phyloP scores from a whole-genome alignment of 257 asterid genomes.

The Solanum commersonii region DNA sequence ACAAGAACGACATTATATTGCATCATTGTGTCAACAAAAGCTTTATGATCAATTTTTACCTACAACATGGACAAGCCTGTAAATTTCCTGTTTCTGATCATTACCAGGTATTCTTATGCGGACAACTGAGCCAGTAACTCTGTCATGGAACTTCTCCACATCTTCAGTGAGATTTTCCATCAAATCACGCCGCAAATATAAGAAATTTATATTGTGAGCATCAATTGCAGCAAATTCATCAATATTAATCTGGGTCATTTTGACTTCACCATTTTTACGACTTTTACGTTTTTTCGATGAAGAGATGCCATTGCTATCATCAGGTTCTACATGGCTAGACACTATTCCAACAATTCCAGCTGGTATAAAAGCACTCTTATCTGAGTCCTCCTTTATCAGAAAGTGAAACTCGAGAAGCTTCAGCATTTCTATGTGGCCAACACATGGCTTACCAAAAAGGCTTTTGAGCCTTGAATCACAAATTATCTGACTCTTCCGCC shows the following conservation, averaged over 20 bases:
- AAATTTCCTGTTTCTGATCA: slow-evolving; percentile 71
- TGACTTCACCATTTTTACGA: slow-evolving; percentile 47
- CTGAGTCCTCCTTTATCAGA: slow-evolving; percentile 40
- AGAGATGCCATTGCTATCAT: slow-evolving; percentile 15
- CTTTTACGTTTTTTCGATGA: slow-evolving; percentile 42
- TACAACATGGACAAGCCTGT: slow-evolving; percentile 90
- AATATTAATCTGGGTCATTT: slow-evolving; percentile 34
- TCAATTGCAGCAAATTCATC: slow-evolving; percentile 82
- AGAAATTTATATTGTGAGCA: slow-evolving; percentile 69
- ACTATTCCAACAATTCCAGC: slow-evolving; percentile 48
- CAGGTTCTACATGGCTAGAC: slow-evolving; percentile 20
- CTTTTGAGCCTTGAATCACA: slow-evolving; percentile 69
- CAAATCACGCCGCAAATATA: slow-evolving; percentile 64
- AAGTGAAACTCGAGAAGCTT: slow-evolving; percentile 78
- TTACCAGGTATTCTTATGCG: slow-evolving; percentile 61
- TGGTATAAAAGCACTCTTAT: slow-evolving; percentile 33
- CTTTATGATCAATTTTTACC: slow-evolving; percentile 35
- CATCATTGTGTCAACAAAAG: not conserved
- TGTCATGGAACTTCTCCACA: slow-evolving; percentile 46
- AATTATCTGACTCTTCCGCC: slow-evolving; percentile 49
- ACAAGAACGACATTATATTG: not conserved
- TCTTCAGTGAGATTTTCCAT: slow-evolving; percentile 63
- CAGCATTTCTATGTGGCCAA: slow-evolving; percentile 72
- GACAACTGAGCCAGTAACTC: slow-evolving; percentile 69
- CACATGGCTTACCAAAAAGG: slow-evolving; percentile 63